Evolutionary conservation across 257 asterid genomes (phyloP).

Genomic region (Solanum pimpinellifolium): DNA sequence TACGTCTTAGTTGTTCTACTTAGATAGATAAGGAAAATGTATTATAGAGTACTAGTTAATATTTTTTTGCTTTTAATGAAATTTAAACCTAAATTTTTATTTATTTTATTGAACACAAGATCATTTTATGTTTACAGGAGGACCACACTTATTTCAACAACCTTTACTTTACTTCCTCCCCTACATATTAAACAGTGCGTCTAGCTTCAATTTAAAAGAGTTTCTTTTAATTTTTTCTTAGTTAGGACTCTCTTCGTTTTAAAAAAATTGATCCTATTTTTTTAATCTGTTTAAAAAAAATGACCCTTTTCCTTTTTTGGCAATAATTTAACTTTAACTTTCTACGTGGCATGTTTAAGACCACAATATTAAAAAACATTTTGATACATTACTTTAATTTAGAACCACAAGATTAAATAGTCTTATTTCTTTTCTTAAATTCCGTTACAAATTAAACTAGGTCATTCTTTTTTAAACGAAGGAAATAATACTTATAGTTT

Average conservation of each 20-base stretch:
- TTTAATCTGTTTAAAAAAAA: too few species aligned
- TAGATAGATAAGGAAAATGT: background rate
- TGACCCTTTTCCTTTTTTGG: too few species aligned
- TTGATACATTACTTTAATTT: too few species aligned
- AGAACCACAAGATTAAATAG: too few species aligned
- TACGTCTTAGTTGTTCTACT: background rate
- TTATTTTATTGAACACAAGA: background rate
- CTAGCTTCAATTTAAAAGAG: background rate
- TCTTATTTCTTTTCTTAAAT: accelerated
- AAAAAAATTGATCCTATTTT: too few species aligned
- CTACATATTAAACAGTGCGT: background rate
- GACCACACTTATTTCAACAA: background rate
- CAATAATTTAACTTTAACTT: too few species aligned
- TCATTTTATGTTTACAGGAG: background rate
- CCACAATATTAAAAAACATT: too few species aligned
- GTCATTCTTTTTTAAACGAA: too few species aligned
- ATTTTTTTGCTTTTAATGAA: background rate
- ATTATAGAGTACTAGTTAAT: background rate
- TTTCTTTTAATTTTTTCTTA: background rate
- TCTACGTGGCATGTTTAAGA: too few species aligned
- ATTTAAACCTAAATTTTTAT: background rate
- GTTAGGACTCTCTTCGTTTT: accelerated
- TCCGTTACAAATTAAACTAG: too few species aligned
- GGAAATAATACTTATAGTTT: background rate
- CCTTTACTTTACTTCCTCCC: background rate